A percentile compares a stretch with the other conserved stretches of the same genome.
phyloP scores from a whole-genome alignment of 208 protist species.

The Leishmania amazonensis region DNA sequence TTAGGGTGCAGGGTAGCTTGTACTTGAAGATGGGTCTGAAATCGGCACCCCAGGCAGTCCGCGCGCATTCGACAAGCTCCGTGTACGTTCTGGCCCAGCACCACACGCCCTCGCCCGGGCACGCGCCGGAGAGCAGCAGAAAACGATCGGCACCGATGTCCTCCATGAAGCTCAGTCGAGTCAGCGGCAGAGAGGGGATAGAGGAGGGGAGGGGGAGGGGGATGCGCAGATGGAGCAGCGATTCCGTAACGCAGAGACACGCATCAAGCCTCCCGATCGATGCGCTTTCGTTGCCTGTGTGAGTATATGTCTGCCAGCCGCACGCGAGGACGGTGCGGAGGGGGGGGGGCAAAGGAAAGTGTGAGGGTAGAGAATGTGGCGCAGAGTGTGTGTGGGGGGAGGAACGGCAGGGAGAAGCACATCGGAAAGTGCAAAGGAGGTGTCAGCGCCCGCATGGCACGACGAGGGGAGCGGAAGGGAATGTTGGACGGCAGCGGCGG shows the following conservation, averaged over 20 bases:
- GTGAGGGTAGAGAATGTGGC: too few species aligned
- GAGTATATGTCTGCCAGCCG: neutral
- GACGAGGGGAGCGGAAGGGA: neutral
- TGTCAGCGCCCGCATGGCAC: neutral
- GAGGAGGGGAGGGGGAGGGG: neutral
- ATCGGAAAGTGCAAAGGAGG: neutral
- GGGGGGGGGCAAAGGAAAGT: neutral
- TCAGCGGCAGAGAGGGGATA: neutral
- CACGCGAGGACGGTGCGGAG: neutral
- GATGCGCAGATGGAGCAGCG: neutral
- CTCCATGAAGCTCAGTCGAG: neutral
- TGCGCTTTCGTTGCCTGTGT: neutral
- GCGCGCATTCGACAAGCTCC: conserved; percentile 12
- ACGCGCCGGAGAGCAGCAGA: conserved; percentile 12
- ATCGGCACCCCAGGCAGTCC: conserved; percentile 2
- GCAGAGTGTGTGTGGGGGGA: neutral
- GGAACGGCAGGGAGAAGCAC: neutral
- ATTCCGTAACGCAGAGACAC: neutral
- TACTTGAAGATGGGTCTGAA: conserved; percentile 11
- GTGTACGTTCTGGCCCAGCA: conserved; percentile 14
- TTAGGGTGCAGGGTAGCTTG: conserved; percentile 4
- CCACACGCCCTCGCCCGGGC: conserved; percentile 18
- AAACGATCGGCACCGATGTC: conserved; percentile 1
- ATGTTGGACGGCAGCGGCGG: too few species aligned
- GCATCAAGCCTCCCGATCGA: neutral